Evolutionary conservation across 768 basidiomycete genomes (phyloP), one percentile per base, ranked within the genome.

Genomic region (Mycena capillaripes): DNA sequence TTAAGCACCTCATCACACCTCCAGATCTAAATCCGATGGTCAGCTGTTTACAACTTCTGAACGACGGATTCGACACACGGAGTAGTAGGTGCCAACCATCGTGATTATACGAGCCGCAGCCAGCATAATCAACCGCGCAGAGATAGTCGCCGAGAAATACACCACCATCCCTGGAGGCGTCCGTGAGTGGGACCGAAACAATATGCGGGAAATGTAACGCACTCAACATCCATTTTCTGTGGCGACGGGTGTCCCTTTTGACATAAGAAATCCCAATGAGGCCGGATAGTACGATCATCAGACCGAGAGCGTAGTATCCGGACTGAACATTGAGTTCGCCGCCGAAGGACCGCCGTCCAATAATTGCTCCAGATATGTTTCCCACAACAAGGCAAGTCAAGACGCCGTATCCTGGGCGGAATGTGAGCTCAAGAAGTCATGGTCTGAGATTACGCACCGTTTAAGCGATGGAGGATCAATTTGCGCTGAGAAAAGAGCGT

Each of bases 181-280:
- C 3, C 5, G 17, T 74, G 16, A 71, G 53, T 19, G 30, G 21
- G 36, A 27, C 10, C 19, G 14, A 1, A 19, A 0, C 21, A 8
- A 14, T 14, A 27, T 11, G 8, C 1, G n/a, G 2, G 14, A 16
- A 57, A 23, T 34, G 2, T 3, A 16, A 75, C 79, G 34, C 62
- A 80, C 79, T 70, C 6, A 80, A 65, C 79, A 80, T 80, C 79
- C 79, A 80, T 57, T 75, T 77, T 59, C 79, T 42, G 71, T 80
- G 79, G 29, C 68, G 42, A 21, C 77, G 72, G 36, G 79, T 80
- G 55, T 79, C 69, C 25, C 56, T 70, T 63, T 76, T 78, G 30
- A 75, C 77, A 46, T 80, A 72, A 52, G 52, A 71, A 16, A 73
- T 38, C 9, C 79, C 79, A 50, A 75, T 48, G 6, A 76, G 21